Evolutionary conservation across 108 stramenopile species (phyloP).

Genomic region (Aurantiochytrium sp.): DNA sequence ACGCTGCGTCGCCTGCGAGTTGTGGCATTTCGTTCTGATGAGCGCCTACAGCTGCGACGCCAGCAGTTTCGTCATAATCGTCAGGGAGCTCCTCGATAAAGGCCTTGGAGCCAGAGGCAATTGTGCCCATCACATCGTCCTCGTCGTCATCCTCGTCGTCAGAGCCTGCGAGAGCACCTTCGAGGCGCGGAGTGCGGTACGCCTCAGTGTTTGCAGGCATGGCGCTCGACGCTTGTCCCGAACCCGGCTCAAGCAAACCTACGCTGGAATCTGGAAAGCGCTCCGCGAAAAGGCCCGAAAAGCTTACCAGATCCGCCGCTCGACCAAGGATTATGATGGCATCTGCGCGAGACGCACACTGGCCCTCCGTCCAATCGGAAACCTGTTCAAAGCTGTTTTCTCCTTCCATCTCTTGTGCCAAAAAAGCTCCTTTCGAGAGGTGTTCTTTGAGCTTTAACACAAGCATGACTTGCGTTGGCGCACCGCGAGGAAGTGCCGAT

Average conservation of each 20-base stretch:
- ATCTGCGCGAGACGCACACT: not conserved
- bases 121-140: too few relatives aligned
- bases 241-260: not conserved
- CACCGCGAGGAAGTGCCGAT: not conserved
- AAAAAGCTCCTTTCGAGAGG: not conserved
- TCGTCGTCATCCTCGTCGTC: not conserved
- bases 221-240: not conserved
- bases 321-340: not conserved
- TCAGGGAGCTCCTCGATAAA: not conserved
- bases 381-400: not conserved
- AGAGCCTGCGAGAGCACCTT: not conserved
- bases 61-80: not conserved
- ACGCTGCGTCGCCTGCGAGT: not conserved
- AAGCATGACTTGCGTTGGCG: not conserved
- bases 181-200: not conserved
- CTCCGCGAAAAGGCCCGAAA: not conserved
- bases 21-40: not conserved
- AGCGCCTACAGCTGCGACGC: not conserved
- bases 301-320: not conserved
- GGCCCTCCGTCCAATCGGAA: not conserved
- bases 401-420: not conserved
- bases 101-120: too few relatives aligned
- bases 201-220: not conserved
- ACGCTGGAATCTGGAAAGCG: not conserved
- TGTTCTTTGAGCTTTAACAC: not conserved